These are phyloP conservation scores for Starmerella scarabaei DNA, from an alignment of 805 yeast species.

Conservation along the genomic window DNA sequence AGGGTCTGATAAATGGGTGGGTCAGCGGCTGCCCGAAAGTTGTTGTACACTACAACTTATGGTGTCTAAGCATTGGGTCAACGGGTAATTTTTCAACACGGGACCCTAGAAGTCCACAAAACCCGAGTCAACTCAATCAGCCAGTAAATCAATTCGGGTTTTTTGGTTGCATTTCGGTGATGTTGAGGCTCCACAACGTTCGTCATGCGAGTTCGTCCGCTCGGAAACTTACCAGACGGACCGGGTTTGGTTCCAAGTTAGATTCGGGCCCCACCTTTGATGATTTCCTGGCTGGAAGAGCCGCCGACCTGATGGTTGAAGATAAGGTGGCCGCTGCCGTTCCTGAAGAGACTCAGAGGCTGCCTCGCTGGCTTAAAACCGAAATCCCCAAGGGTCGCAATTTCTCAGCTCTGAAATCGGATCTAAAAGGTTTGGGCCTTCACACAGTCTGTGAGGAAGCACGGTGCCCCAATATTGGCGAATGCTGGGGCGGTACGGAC, in stretches of 20 bases:
- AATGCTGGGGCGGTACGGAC: slow-evolving; percentile 96
- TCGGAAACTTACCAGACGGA: slow-evolving; percentile 4
- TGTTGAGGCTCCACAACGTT: no score
- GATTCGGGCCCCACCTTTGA: slow-evolving; percentile 86
- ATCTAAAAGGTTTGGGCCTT: slow-evolving; percentile 73
- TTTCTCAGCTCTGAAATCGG: slow-evolving; percentile 67
- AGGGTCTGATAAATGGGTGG: no score
- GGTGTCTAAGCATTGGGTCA: no score
- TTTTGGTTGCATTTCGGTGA: no score
- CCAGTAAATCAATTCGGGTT: no score
- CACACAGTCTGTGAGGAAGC: slow-evolving; percentile 99
- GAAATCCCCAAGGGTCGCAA: slow-evolving; percentile 93
- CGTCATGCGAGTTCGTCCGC: slow-evolving; percentile 7
- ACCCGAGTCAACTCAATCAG: no score
- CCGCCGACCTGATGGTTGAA: slow-evolving; percentile 38
- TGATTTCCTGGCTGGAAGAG: slow-evolving; percentile 76
- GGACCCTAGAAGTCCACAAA: no score
- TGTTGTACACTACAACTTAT: no score
- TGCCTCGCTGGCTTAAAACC: slow-evolving; percentile 89
- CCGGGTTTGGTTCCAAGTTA: slow-evolving; percentile 47
- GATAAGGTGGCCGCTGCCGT: slow-evolving; percentile 51
- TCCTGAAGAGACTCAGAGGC: slow-evolving; percentile 34
- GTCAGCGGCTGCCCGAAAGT: no score
- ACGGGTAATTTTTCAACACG: no score
- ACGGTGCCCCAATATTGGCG: slow-evolving; percentile 98